Percentiles rank a stretch among this genome's conserved stretches.
Conservation (phyloP, 768 basidiomycete genomes). For the Calocera cornea region DNA sequence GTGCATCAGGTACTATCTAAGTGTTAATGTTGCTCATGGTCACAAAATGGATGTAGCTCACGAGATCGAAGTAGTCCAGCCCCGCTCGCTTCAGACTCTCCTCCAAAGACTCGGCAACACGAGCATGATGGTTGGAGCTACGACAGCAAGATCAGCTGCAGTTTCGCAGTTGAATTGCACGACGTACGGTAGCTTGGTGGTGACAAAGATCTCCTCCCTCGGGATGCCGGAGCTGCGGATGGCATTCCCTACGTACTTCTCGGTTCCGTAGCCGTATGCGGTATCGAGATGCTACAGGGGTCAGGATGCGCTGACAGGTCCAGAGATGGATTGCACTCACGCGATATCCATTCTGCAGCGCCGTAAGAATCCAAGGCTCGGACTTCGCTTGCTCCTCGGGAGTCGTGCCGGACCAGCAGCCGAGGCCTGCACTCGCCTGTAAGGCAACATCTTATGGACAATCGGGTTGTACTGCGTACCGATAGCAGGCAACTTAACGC, state of each 20-base stretch:
- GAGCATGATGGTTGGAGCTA: constrained; percentile 29
- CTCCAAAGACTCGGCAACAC: constrained; percentile 22
- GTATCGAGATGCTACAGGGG: constrained; percentile 18
- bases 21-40: background rate
- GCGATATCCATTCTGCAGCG: constrained; percentile 12
- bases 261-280: constrained; percentile 33
- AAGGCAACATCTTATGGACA: background rate
- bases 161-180: background rate
- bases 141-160: background rate
- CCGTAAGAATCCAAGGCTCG: constrained; percentile 30
- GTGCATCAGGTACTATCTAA: constrained; percentile 36
- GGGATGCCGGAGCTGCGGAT: constrained; percentile 22
- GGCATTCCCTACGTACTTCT: constrained; percentile 47
- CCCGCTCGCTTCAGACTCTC: constrained; percentile 20
- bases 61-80: constrained; percentile 25
- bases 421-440: constrained; percentile 22
- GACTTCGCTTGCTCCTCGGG: constrained; percentile 26
- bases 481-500: constrained; percentile 26
- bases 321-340: background rate
- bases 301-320: background rate
- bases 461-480: constrained; percentile 14
- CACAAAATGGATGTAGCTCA: constrained; percentile 6
- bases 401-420: constrained; percentile 29
- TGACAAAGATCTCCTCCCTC: background rate
- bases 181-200: background rate